Conservation (phyloP, 805 yeast species). For the Teunomyces pallodes region DNA sequence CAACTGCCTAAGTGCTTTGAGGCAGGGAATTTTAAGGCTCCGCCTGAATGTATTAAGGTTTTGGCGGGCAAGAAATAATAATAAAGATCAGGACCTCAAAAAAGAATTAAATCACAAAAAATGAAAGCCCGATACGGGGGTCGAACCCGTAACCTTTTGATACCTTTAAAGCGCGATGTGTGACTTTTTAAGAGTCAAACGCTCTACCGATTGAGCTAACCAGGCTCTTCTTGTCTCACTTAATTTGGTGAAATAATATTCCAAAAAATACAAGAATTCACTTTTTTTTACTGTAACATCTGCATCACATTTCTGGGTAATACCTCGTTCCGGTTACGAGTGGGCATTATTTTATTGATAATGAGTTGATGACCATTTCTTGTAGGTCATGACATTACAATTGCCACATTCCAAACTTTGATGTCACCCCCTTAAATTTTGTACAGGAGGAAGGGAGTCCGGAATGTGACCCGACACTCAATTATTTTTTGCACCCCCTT, state of each 20-base stretch:
- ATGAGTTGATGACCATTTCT: no score
- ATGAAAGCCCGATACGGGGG: conserved; percentile 26
- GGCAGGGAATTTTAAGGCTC: background rate
- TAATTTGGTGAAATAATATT: background rate
- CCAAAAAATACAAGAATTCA: no score
- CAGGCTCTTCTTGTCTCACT: conserved; percentile 14
- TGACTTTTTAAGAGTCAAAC: conserved; percentile 20
- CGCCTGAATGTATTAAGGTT: background rate
- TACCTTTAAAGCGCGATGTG: conserved; percentile 8
- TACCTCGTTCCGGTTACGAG: no score
- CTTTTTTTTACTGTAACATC: background rate
- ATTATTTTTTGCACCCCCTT: no score
- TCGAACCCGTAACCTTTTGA: conserved; percentile 30
- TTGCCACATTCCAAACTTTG: no score
- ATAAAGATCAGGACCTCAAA: background rate
- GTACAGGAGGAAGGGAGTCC: no score
- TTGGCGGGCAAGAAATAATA: background rate
- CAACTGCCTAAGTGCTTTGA: background rate
- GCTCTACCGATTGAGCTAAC: conserved; percentile 31
- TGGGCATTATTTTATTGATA: no score
- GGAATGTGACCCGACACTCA: no score
- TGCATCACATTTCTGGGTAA: no score
- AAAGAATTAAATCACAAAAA: background rate
- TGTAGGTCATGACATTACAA: no score
- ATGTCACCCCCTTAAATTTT: no score